Conservation (phyloP, 257 asterid species). For the Solanum paucissectum region DNA sequence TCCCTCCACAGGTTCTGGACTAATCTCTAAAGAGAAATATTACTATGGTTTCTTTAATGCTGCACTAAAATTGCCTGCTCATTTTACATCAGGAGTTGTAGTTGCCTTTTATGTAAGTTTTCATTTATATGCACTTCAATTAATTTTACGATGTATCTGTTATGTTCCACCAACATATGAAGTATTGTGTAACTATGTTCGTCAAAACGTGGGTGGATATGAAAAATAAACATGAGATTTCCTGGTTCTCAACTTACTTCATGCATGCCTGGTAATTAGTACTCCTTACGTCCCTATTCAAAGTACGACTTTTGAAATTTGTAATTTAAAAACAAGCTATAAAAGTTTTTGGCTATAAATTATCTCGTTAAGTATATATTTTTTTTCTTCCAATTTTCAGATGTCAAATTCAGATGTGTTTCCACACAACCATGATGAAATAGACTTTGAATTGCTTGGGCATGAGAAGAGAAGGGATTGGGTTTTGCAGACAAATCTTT, state of each 20-base stretch:
- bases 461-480: constrained; percentile 72
- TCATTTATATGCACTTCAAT: neutral
- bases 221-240: neutral
- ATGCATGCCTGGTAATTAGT: neutral
- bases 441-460: constrained; percentile 76
- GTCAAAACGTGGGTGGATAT: neutral
- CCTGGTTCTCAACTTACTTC: neutral
- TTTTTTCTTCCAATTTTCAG: constrained; percentile 3
- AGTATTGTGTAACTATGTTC: neutral
- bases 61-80: constrained; percentile 70
- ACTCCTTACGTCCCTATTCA: neutral
- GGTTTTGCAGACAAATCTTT: constrained; percentile 71
- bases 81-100: constrained; percentile 82
- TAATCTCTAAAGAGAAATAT: constrained; percentile 54
- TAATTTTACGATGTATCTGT: neutral
- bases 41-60: constrained; percentile 75
- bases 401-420: constrained; percentile 50
- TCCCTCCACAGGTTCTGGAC: constrained; percentile 47
- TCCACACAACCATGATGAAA: constrained; percentile 77
- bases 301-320: neutral
- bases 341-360: neutral
- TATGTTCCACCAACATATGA: too few relatives aligned
- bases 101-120: constrained; percentile 68
- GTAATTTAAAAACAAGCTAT: neutral
- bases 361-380: neutral